These are phyloP conservation scores for Nakaseomyces glabratus DNA, from an alignment of 1,139 yeast species.

Conservation along the genomic window DNA sequence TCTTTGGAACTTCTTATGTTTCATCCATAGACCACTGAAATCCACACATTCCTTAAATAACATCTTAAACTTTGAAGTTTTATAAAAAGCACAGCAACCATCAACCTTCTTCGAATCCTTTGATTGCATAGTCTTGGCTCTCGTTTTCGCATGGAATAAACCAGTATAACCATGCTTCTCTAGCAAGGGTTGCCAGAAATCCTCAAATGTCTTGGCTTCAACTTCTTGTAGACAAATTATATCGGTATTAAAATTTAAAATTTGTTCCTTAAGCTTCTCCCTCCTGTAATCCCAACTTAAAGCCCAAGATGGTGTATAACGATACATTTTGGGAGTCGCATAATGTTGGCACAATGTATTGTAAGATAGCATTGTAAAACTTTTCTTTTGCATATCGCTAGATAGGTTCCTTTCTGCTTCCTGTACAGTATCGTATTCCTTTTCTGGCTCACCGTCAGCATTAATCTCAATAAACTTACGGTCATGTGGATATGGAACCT, in stretches of 20 bases:
- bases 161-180: conserved; percentile 71
- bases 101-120: conserved; percentile 83
- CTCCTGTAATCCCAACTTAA: conserved; percentile 89
- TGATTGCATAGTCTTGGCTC: conserved; percentile 87
- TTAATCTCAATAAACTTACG: conserved; percentile 77
- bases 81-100: conserved; percentile 92
- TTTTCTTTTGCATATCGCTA: conserved; percentile 29
- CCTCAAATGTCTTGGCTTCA: conserved; percentile 77
- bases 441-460: conserved; percentile 61
- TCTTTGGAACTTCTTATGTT: conserved; percentile 80
- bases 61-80: conserved; percentile 56
- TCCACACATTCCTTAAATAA: conserved; percentile 69
- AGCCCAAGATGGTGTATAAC: conserved; percentile 97
- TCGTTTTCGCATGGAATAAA: conserved; percentile 73
- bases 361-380: conserved; percentile 75
- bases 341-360: conserved; percentile 92
- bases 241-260: conserved; percentile 57
- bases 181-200: conserved; percentile 75
- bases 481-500: conserved; percentile 53
- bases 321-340: conserved; percentile 87
- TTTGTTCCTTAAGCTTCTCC: conserved; percentile 63
- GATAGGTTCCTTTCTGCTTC: conserved; percentile 31
- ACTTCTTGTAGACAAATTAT: conserved; percentile 91
- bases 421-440: conserved; percentile 28
- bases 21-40: conserved; percentile 81